Base-by-base conservation (phyloP, 2,329 filamentous ascomycete species). In the Cryphonectria nitschkei region DNA sequence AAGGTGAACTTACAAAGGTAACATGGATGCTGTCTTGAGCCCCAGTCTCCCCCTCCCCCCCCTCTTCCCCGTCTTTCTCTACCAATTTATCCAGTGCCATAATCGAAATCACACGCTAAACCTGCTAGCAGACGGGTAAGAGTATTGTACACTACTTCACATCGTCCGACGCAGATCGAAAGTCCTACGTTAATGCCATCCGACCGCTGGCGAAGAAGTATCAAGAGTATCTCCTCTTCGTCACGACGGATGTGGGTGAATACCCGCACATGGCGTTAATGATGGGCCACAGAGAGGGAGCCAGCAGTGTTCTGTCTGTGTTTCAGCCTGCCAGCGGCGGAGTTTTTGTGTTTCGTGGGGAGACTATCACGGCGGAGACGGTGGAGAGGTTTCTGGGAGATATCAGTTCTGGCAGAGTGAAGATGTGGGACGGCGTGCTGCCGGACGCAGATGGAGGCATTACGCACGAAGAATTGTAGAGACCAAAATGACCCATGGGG, bases 161-260 rank as follows among this genome's bases (percentile, higher is more conserved):
- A 6, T 56, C 71, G 13, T 75, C 73, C 11, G 68, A 77, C 0
- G 41, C 71, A 11, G 79, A 83, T 43, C 79, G 80, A 3, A 76
- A 80, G 3, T 73, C 70, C 1, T 86, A 82, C 74, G 75, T 79
- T 5, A 62, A 74, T 0, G 75, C 77, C 7, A 78, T 86, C 65
- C 76, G 78, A 22, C 78, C 80, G 4, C 75, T 85, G 1, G 85
- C 85, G 1, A 82, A 81, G 71, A 81, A 81, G 73, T 85, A 84
- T 75, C 73, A 77, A 68, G 83, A 86, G 16, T 86, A 84, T 69
- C 79, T 87, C 16, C 78, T 76, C 68, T 87, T 87, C 71, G 81
- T 84, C 4, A 85, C 83, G 0, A 81, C 86, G 1, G 83, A 87
- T 70, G 77, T 79, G 0, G 70, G 74, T 41, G 83, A 86, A 71